phyloP scores from a whole-genome alignment of 2,329 filamentous ascomycete species.

The Fusarium graminum region DNA sequence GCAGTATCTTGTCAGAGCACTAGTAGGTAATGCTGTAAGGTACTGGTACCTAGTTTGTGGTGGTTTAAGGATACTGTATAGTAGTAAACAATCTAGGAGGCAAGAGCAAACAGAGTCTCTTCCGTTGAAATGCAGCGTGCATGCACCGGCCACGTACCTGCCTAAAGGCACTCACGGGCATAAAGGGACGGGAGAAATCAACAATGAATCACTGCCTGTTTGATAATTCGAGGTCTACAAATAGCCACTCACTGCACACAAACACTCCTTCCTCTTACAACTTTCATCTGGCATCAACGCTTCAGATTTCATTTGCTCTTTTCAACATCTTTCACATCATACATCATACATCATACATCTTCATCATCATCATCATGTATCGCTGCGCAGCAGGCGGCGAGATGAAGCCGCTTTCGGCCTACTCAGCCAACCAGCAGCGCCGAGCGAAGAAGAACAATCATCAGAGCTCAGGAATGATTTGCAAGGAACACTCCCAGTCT shows the following conservation, averaged over 20 bases:
- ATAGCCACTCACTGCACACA: background rate
- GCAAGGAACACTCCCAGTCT: slow-evolving; percentile 51
- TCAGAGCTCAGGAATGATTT: slow-evolving; percentile 54
- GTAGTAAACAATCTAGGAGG: slow-evolving; percentile 1
- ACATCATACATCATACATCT: background rate
- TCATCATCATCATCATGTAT: slow-evolving; percentile 43
- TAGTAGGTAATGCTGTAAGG: background rate
- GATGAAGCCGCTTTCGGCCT: slow-evolving; percentile 51
- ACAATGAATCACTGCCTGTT: slow-evolving; percentile 31
- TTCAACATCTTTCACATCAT: background rate
- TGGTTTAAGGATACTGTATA: no score
- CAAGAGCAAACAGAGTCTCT: slow-evolving; percentile 1
- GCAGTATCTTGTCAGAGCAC: background rate
- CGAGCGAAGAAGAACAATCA: background rate
- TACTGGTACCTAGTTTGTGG: no score
- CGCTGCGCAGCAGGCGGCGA: slow-evolving; percentile 55
- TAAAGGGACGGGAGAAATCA: no score
- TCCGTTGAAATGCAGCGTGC: background rate
- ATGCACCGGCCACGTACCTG: background rate
- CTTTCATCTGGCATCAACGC: background rate
- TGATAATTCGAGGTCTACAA: background rate
- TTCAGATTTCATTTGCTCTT: background rate
- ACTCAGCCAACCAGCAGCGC: slow-evolving; percentile 52
- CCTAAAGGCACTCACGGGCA: background rate
- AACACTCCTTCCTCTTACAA: background rate